Evolutionary conservation across 2,329 filamentous ascomycete species (phyloP).

Genomic region (Pleurostoma richardsiae): DNA sequence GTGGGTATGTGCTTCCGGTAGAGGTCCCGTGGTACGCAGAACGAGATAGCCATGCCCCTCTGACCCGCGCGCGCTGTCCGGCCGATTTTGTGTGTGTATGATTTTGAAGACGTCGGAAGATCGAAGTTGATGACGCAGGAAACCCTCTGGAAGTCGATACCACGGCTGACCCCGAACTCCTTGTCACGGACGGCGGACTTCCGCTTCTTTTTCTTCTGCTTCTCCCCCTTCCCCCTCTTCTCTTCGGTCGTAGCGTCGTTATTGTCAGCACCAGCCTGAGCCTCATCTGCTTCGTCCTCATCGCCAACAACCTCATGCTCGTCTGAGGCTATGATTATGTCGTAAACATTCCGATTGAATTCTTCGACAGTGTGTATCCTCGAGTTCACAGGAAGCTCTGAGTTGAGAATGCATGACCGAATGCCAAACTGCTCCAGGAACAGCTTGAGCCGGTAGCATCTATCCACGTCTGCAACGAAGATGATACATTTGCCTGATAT

Average conservation of each 20-base stretch:
- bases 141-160: slow-evolving; percentile 96
- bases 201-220: slow-evolving; percentile 59
- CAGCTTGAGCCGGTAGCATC: slow-evolving; percentile 85
- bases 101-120: slow-evolving; percentile 79
- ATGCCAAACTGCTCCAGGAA: slow-evolving; percentile 97
- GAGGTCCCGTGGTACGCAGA: slow-evolving; percentile 76
- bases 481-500: slow-evolving; percentile 83
- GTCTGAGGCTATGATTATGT: slow-evolving; percentile 95
- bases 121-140: slow-evolving; percentile 96
- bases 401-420: slow-evolving; percentile 88
- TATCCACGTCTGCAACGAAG: slow-evolving; percentile 76
- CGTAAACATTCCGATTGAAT: slow-evolving; percentile 95
- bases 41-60: slow-evolving; percentile 91
- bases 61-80: slow-evolving; percentile 88
- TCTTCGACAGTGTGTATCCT: slow-evolving; percentile 93
- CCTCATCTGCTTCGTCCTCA: slow-evolving; percentile 38
- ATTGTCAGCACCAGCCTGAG: slow-evolving; percentile 4
- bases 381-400: slow-evolving; percentile 88
- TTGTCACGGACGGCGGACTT: slow-evolving; percentile 64
- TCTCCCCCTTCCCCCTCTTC: slow-evolving; percentile 11
- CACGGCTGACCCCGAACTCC: slow-evolving; percentile 92
- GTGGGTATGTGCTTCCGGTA: slow-evolving; percentile 91
- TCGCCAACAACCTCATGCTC: slow-evolving; percentile 79
- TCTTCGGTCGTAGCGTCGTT: slow-evolving; percentile 2
- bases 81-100: slow-evolving; percentile 95